Base-by-base conservation (phyloP, 352 stramenopile genomes). In the Globisporangium mamillatum region DNA sequence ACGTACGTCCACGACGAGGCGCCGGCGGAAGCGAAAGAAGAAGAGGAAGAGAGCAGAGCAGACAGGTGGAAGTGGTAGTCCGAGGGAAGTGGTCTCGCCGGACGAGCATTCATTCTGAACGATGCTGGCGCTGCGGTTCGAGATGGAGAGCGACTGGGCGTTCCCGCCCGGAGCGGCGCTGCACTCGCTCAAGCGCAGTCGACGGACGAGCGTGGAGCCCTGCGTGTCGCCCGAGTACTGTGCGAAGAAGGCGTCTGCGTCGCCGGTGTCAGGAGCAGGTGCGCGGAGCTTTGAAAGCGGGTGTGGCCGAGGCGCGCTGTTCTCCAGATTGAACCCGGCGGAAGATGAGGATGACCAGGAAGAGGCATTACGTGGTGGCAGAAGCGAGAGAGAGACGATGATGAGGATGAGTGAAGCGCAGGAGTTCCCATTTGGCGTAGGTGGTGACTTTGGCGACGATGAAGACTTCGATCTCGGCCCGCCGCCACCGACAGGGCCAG, bases 391-490 rank as follows among this genome's bases (percentile, higher is more conserved):
- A 18, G n/a, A 48, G 41, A 48, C 41, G 41, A n/a, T 48, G 41
- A 7, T 20, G 20, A 27, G 18, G 57, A 63, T 50, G 57, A 36
- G 57, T 50, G 57, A 50, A 18, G 29, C 27, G 29, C 48, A 25
- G 41, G 66, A 61, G 12, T 65, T 58, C 18, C 16, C 55, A 22
- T 36, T 61, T n/a, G 38, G 53, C 25, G 36, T 9, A n/a, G 54
- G n/a, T 27, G 55, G 60, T n/a, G 27, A 22, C 22, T 67, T 60
- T 53, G 41, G 53, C 4, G 61, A 74, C 32, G 32, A 55, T 4
- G 62, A 74, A 36, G 68, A 72, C 41, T 79, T 78, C 50, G 73
- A 78, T 46, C 56, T 83, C 4, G 76, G 76, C 2, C 69, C 76
- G 18, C 76, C 76, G 46, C 76, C 76, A 25, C 62, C 69, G 44